Conservation (phyloP, 768 basidiomycete genomes). For the Strobilomyces dryophilus region DNA sequence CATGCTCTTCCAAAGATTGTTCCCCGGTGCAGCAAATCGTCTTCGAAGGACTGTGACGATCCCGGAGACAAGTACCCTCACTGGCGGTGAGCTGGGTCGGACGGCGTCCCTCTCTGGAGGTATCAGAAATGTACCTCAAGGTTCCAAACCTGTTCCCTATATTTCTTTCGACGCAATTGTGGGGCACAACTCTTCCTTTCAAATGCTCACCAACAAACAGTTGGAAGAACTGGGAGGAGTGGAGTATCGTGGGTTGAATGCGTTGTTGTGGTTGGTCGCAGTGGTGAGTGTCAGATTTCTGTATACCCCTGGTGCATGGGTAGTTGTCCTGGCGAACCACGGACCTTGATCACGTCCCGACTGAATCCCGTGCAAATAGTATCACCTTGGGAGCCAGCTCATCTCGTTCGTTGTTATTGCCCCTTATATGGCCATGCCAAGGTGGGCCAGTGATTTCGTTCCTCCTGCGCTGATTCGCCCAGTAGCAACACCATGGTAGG, state of each 20-base stretch:
- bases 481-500: conserved; percentile 64
- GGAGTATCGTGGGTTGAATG: conserved; percentile 82
- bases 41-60: conserved; percentile 73
- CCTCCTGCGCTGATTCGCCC: conserved; percentile 54
- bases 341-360: neutral
- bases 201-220: conserved; percentile 69
- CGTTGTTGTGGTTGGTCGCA: conserved; percentile 77
- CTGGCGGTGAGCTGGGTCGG: conserved; percentile 28
- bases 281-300: conserved; percentile 43
- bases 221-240: conserved; percentile 91
- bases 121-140: conserved; percentile 27
- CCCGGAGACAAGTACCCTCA: conserved; percentile 60
- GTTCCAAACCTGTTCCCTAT: conserved; percentile 65
- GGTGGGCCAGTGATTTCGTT: conserved; percentile 59
- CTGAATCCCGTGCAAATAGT: conserved; percentile 43
- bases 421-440: conserved; percentile 64
- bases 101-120: conserved; percentile 17
- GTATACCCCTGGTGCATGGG: neutral
- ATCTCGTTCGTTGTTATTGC: conserved; percentile 69
- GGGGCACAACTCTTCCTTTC: conserved; percentile 77
- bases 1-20: conserved; percentile 47
- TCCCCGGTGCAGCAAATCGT: conserved; percentile 57
- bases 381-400: conserved; percentile 70
- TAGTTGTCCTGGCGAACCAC: neutral
- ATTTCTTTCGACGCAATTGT: conserved; percentile 82